Base-by-base conservation (phyloP, 2,329 filamentous ascomycete species). In the Scopulariopsis brevicaulis region DNA sequence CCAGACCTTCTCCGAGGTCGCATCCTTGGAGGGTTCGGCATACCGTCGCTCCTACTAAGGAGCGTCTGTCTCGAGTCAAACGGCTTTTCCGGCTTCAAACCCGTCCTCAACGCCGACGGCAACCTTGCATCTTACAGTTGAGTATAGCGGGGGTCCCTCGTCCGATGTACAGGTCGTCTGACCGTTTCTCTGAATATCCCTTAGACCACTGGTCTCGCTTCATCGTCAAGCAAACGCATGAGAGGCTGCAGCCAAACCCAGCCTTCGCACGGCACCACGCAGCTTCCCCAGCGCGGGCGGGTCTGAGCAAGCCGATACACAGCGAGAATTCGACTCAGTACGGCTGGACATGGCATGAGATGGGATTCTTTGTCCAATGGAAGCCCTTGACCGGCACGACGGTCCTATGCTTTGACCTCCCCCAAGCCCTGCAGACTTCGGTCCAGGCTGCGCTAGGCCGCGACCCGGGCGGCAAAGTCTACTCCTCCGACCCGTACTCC, bases 311-410 rank as follows among this genome's bases (percentile, higher is more conserved):
- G 18, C 55, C 58, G 12, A 34, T 59, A n/a, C 58, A 59, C 46
- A 24, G 18, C 35, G 48, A 28, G 7, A 14, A 15, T 10, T 53
- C 58, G 20, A 20, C 37, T 3, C 48, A 25, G n/a, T n/a, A 57
- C 37, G 55, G 58, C n/a, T 59, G 55, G 55, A 37, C 57, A 40
- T 59, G 55, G 58, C 58, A 59, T 35, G 55, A 59, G 51, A 57
- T 59, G 55, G 40, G 43, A 12, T 50, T 59, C 51, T 51, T 57
- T n/a, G 57, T 50, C 46, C 55, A 46, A 22, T 59, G 50, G 58
- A 37, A 3, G 11, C 18, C 58, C 8, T 35, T 48, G 1, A 32
- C 32, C 20, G 8, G 55, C 25, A 54, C 58, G 5, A 54, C 55
- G 15, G n/a, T 59, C 15, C 14, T 57, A 34, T 59, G 55, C 51